Conservation (phyloP, 2,329 filamentous ascomycete species). For the Diplodia seriata region DNA sequence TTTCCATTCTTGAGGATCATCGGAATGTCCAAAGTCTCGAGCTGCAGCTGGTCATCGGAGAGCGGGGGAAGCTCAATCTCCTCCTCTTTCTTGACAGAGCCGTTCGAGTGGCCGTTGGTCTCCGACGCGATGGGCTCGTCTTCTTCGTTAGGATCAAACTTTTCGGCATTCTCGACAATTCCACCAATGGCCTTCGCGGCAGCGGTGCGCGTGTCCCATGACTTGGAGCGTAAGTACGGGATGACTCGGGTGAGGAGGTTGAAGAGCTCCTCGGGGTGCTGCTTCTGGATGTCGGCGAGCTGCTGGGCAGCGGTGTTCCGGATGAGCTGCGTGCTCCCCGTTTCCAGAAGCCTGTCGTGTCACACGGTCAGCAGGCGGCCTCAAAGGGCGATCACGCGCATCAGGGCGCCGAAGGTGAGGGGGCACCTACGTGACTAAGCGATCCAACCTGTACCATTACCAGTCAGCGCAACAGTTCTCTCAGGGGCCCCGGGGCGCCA, state of each 20-base stretch:
- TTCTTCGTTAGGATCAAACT: conserved; percentile 85
- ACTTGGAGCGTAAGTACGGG: conserved; percentile 93
- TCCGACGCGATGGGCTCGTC: conserved; percentile 54
- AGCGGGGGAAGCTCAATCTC: conserved; percentile 56
- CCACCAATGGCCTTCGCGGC: conserved; percentile 93
- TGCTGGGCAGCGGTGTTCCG: conserved; percentile 97
- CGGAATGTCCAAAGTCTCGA: conserved; percentile 78
- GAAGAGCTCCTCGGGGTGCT: conserved; percentile 96
- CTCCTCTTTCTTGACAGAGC: conserved; percentile 52
- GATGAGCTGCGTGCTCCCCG: conserved; percentile 93
- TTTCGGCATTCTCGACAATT: conserved; percentile 86
- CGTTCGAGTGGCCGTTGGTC: conserved; percentile 47
- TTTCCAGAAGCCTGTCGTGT: conserved; percentile 81
- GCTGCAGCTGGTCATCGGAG: conserved; percentile 70
- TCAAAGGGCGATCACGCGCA: conserved; percentile 23
- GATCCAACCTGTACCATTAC: conserved; percentile 46
- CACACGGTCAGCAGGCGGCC: conserved; percentile 24
- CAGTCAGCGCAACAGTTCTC: conserved; percentile 25
- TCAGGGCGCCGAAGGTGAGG: conserved; percentile 20
- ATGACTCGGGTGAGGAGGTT: conserved; percentile 92
- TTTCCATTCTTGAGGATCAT: conserved; percentile 84
- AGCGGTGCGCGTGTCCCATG: conserved; percentile 95
- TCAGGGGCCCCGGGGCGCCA: conserved; percentile 25
- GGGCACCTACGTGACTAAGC: conserved; percentile 44
- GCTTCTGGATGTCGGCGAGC: conserved; percentile 96